phyloP scores from a whole-genome alignment of 371 early-diverging fungal genomes.

The Actinomucor elegans region DNA sequence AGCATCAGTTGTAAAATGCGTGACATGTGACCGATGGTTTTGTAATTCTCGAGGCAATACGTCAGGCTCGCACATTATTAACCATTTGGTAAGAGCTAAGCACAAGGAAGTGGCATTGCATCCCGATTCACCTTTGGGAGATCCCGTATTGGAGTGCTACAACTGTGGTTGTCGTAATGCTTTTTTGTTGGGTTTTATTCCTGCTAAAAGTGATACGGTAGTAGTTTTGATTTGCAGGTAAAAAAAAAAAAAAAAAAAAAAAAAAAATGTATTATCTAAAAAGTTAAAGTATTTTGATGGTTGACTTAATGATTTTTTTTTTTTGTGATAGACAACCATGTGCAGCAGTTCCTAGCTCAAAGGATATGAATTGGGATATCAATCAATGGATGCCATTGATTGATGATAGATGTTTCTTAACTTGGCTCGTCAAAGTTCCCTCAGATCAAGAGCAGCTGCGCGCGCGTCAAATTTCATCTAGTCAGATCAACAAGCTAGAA shows the following conservation, averaged over 20 bases:
- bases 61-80: slow-evolving; percentile 95
- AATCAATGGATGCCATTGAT: slow-evolving; percentile 96
- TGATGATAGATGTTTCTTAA: slow-evolving; percentile 89
- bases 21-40: slow-evolving; percentile 94
- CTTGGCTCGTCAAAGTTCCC: slow-evolving; percentile 94
- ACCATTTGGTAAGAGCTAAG: slow-evolving; percentile 91
- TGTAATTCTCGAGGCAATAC: slow-evolving; percentile 94
- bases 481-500: slow-evolving; percentile 88
- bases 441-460: slow-evolving; percentile 84
- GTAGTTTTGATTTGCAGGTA: slow-evolving; percentile 96
- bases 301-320: background rate
- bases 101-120: slow-evolving; percentile 95
- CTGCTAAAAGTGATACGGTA: slow-evolving; percentile 96
- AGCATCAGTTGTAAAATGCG: slow-evolving; percentile 90
- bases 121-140: slow-evolving; percentile 89
- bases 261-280: background rate
- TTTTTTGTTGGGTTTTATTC: slow-evolving; percentile 96
- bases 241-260: slow-evolving; percentile 4
- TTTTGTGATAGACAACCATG: slow-evolving; percentile 80
- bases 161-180: slow-evolving; percentile 96
- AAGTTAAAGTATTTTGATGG: too few species aligned
- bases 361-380: slow-evolving; percentile 96
- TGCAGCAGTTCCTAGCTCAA: slow-evolving; percentile 83
- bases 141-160: slow-evolving; percentile 94
- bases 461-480: slow-evolving; percentile 80